phyloP scores from a whole-genome alignment of 2,329 filamentous ascomycete genomes.

The Claviceps sp. region DNA sequence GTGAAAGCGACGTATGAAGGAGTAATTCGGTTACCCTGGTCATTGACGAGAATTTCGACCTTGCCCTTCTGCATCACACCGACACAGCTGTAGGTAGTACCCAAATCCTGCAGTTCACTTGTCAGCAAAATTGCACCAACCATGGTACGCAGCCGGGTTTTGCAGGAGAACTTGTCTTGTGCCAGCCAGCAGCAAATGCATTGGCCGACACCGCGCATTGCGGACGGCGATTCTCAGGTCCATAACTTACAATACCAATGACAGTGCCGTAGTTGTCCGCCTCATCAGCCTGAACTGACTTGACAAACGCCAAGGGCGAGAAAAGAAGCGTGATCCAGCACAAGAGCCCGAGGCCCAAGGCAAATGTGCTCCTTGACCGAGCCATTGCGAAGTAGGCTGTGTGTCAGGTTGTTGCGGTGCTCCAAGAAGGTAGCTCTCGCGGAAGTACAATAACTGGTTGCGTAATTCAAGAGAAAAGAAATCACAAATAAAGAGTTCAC shows the following conservation, averaged over 20 bases:
- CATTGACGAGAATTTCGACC: constrained; percentile 91
- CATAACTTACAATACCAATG: constrained; percentile 65
- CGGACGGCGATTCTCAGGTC: too few species aligned
- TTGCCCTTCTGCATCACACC: constrained; percentile 94
- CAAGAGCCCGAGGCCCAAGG: constrained; percentile 74
- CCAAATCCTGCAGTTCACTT: constrained; percentile 46
- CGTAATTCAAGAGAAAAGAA: constrained; percentile 11
- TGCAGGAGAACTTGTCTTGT: background rate
- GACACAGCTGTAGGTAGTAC: constrained; percentile 81
- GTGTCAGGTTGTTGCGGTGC: constrained; percentile 10
- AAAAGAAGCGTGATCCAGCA: constrained; percentile 88
- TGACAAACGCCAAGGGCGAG: constrained; percentile 72
- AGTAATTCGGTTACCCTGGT: constrained; percentile 93
- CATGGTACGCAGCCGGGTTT: background rate
- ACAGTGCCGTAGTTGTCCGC: constrained; percentile 74
- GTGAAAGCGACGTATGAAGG: constrained; percentile 94
- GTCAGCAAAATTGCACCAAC: background rate
- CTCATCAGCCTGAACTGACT: constrained; percentile 60
- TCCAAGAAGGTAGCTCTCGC: background rate
- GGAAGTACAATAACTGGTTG: constrained; percentile 10
- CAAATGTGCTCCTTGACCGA: constrained; percentile 53
- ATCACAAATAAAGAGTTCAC: constrained; percentile 11
- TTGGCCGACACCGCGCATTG: background rate
- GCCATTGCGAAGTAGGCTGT: constrained; percentile 27
- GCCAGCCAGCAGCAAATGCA: background rate